Evolutionary conservation across 257 asterid species (phyloP).

Genomic region (Scutellaria minor): DNA sequence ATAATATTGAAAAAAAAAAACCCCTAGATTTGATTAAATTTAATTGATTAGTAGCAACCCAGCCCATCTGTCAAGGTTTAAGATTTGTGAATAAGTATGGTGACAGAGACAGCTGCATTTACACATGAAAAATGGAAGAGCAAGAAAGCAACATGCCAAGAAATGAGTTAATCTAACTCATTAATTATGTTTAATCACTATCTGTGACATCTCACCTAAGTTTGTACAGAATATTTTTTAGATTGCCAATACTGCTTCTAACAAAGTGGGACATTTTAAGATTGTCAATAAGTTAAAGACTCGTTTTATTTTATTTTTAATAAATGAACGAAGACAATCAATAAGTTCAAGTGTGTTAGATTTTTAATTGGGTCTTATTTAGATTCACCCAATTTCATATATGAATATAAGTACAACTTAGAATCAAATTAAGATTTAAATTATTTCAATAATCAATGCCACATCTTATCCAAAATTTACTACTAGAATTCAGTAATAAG

Average conservation of each 20-base stretch:
- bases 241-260: no score
- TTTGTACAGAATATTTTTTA: not conserved
- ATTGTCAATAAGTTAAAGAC: not conserved
- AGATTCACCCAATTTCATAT: not conserved
- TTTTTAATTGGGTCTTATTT: not conserved
- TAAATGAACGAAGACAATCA: not conserved
- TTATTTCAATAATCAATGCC: not conserved
- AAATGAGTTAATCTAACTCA: slow-evolving; percentile 26
- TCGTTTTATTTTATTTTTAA: not conserved
- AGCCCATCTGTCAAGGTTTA: slow-evolving; percentile 27
- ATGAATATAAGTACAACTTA: not conserved
- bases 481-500: no score
- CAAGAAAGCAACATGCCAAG: slow-evolving; percentile 23
- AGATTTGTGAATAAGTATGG: slow-evolving; percentile 34
- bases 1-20: not conserved
- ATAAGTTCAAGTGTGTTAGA: not conserved
- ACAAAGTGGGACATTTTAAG: not conserved
- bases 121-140: slow-evolving; percentile 12
- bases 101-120: slow-evolving; percentile 38
- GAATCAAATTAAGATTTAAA: not conserved
- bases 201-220: slow-evolving; percentile 32
- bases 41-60: slow-evolving; percentile 17
- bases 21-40: slow-evolving; percentile 18
- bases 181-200: slow-evolving; percentile 28
- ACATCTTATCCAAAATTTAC: no score